Conservation (phyloP, 306 rosid genomes). For the Dryas alaskensis region DNA sequence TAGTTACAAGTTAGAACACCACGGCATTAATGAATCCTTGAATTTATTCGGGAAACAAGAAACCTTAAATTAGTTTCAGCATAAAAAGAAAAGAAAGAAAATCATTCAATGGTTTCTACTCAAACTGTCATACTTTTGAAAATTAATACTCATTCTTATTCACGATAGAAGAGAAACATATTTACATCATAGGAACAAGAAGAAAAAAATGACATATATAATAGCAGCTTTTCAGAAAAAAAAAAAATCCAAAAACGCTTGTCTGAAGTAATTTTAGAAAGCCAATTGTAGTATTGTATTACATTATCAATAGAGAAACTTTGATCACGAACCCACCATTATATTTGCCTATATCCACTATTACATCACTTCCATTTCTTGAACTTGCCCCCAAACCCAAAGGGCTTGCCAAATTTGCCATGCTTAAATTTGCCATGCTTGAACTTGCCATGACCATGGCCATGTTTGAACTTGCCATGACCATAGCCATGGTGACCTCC, state of each 20-base stretch:
- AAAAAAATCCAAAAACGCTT: neutral
- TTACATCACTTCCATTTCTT: slow-evolving; percentile 63
- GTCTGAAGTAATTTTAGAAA: neutral
- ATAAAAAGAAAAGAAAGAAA: neutral
- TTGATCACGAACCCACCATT: neutral
- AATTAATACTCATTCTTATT: neutral
- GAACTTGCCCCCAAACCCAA: slow-evolving; percentile 36
- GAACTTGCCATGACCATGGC: slow-evolving; percentile 40
- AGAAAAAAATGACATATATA: neutral
- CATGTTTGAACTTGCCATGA: slow-evolving; percentile 60
- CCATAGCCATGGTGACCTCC: slow-evolving; percentile 40
- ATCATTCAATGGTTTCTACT: neutral
- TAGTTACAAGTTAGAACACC: too few species aligned
- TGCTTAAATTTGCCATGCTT: slow-evolving; percentile 63
- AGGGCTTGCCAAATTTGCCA: slow-evolving; percentile 41
- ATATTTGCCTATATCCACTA: slow-evolving; percentile 6
- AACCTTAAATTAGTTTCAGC: neutral
- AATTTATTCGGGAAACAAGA: neutral
- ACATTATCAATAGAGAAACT: neutral
- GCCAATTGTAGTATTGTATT: neutral
- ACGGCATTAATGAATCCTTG: too few species aligned
- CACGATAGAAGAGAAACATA: neutral
- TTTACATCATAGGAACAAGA: slow-evolving; percentile 3
- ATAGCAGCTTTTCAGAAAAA: neutral
- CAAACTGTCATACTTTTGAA: neutral